phyloP scores from a whole-genome alignment of 768 basidiomycete genomes.

The Trametes meyenii region DNA sequence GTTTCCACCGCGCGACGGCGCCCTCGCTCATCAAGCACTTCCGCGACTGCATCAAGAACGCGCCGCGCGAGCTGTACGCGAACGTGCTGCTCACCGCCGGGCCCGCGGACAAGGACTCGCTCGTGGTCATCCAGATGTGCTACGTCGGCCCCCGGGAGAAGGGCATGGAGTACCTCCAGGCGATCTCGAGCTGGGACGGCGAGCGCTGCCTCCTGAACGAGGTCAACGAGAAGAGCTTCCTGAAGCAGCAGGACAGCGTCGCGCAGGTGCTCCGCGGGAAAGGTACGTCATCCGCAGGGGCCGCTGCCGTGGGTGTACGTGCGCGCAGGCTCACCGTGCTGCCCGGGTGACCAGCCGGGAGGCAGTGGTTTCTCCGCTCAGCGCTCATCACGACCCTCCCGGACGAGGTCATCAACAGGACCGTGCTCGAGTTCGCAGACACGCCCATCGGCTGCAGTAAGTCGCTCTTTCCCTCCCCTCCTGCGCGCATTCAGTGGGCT shows the following conservation, averaged over 20 bases:
- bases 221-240: conserved; percentile 86
- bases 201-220: conserved; percentile 87
- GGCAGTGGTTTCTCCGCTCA: conserved; percentile 92
- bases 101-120: conserved; percentile 78
- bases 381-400: conserved; percentile 81
- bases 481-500: background rate
- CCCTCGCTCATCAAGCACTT: conserved; percentile 89
- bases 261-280: conserved; percentile 87
- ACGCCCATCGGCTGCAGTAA: conserved; percentile 91
- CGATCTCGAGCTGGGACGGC: conserved; percentile 89
- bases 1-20: conserved; percentile 85
- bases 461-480: conserved; percentile 36
- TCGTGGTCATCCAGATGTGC: conserved; percentile 92
- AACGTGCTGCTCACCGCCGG: conserved; percentile 92
- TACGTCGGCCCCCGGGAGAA: conserved; percentile 78
- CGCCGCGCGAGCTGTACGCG: conserved; percentile 85
- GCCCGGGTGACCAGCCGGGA: conserved; percentile 52
- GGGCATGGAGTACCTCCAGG: conserved; percentile 75
- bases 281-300: conserved; percentile 45
- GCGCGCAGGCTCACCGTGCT: background rate
- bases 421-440: conserved; percentile 77
- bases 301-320: background rate
- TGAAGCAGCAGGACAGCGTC: conserved; percentile 89
- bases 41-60: conserved; percentile 89
- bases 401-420: conserved; percentile 84